Base-by-base conservation (phyloP, 2,329 filamentous ascomycete species). In the Paracoccidioides brasiliensis region DNA sequence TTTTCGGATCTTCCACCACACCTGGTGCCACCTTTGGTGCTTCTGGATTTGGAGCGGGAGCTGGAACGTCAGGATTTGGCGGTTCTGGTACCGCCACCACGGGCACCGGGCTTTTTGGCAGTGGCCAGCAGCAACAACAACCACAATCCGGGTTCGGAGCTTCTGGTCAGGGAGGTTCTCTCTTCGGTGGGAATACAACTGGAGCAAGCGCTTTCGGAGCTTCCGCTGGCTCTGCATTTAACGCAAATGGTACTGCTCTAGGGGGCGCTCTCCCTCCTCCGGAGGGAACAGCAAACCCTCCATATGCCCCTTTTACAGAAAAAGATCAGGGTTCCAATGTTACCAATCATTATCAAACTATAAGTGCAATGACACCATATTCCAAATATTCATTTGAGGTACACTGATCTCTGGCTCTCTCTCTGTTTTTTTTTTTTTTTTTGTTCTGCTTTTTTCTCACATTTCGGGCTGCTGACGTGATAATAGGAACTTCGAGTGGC, bases 301-400 rank as follows among this genome's bases (percentile, higher is more conserved):
- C 74, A 1, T 77, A 76, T 61, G 72, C 64, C 52, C 62, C 73
- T 4, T 72, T 68, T 46, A 70, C 67, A 5, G 75, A 77, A 58
- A 77, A 76, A 61, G 75, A 77, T 59, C 60, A 57, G 54, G 63
- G 62, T 46, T 64, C 66, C n/a, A 67, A 53, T 42, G 60, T 62
- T 8, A 76, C 67, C 52, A 76, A 73, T 58, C 67, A 73, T 56
- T 77, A 73, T 56, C 75, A 77, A 63, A 77, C 73, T 60, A 72
- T 77, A 60, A 70, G 64, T 30, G 74, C 75, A 55, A 74, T 75
- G 72, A 67, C 67, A 48, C 72, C 75, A 5, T 77, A 77, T 56
- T 74, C 84, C 84, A 94, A 93, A 68, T 97, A 86, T 76, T 96
- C 91, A 8, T 81, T 88, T n/a, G 93, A 86, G 66, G 75, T 69